Evolutionary conservation across 306 rosid genomes (phyloP).

Genomic region (Phaseolus lunatus): DNA sequence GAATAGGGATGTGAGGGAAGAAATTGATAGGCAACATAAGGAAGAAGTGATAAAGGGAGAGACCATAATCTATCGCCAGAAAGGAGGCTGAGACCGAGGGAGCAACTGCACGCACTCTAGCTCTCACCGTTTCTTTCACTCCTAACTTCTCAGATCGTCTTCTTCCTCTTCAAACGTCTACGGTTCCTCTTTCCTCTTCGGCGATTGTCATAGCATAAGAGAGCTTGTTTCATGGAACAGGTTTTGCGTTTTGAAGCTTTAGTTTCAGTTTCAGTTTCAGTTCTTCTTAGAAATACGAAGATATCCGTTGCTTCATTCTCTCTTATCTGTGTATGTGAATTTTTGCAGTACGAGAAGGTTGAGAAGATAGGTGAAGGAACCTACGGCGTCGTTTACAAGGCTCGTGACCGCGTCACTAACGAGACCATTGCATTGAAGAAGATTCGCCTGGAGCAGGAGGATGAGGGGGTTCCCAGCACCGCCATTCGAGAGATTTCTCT

Average conservation of each 20-base stretch:
- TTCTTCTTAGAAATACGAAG: background rate
- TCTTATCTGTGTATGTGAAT: conserved; percentile 9
- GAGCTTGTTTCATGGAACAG: conserved; percentile 52
- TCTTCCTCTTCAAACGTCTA: conserved; percentile 3
- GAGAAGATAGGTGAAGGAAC: conserved; percentile 94
- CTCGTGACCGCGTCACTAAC: conserved; percentile 76
- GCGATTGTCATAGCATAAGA: conserved; percentile 15
- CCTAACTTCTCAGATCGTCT: conserved; percentile 43
- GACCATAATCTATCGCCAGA: background rate
- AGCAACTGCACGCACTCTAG: conserved; percentile 5
- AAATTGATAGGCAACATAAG: background rate
- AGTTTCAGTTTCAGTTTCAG: background rate
- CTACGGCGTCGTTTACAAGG: conserved; percentile 91
- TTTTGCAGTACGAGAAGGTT: conserved; percentile 80
- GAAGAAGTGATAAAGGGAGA: background rate
- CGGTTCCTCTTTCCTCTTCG: conserved; percentile 28
- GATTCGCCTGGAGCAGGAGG: conserved; percentile 93
- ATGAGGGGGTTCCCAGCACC: conserved; percentile 92
- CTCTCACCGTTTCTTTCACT: conserved; percentile 2
- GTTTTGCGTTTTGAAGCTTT: conserved; percentile 45
- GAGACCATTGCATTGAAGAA: conserved; percentile 87
- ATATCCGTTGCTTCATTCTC: background rate
- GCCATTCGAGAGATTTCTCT: conserved; percentile 91
- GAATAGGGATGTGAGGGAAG: conserved; percentile 10
- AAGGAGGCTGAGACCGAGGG: conserved; percentile 36